phyloP scores from a whole-genome alignment of 192 early-diverging fungal species.

The Geranomyces variabilis region DNA sequence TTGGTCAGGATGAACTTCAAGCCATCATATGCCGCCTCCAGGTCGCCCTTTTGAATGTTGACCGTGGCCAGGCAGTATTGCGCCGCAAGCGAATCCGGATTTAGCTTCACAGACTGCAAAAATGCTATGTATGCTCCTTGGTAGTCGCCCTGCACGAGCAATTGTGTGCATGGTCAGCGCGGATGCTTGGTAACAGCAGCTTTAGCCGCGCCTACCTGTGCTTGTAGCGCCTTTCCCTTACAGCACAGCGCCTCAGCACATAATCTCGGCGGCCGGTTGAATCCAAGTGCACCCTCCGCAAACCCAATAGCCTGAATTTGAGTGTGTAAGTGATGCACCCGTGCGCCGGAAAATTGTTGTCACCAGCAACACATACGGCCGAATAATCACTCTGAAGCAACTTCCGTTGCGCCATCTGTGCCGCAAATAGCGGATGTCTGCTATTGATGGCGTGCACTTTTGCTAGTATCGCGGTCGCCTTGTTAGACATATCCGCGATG shows the following conservation, averaged over 20 bases:
- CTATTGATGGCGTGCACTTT: slow-evolving; percentile 54
- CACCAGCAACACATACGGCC: neutral
- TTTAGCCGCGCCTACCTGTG: slow-evolving; percentile 19
- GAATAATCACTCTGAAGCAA: slow-evolving; percentile 13
- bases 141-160: slow-evolving; percentile 58
- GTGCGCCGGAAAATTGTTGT: neutral
- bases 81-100: slow-evolving; percentile 68
- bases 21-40: slow-evolving; percentile 16
- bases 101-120: slow-evolving; percentile 62
- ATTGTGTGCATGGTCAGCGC: slow-evolving; percentile 7
- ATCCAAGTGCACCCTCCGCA: slow-evolving; percentile 16
- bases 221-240: slow-evolving; percentile 39
- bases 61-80: slow-evolving; percentile 82
- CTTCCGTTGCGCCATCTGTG: slow-evolving; percentile 43
- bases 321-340: no score
- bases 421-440: slow-evolving; percentile 54
- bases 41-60: slow-evolving; percentile 47
- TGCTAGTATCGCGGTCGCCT: slow-evolving; percentile 42
- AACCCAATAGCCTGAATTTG: slow-evolving; percentile 25
- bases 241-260: slow-evolving; percentile 42
- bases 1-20: slow-evolving; percentile 31
- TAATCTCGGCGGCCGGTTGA: slow-evolving; percentile 17
- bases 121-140: slow-evolving; percentile 75
- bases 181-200: neutral
- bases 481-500: slow-evolving; percentile 18